Percentiles rank a stretch among this genome's conserved stretches.
Evolutionary conservation across 805 yeast species (phyloP).

Genomic region (Schwanniomyces vanrijiae): DNA sequence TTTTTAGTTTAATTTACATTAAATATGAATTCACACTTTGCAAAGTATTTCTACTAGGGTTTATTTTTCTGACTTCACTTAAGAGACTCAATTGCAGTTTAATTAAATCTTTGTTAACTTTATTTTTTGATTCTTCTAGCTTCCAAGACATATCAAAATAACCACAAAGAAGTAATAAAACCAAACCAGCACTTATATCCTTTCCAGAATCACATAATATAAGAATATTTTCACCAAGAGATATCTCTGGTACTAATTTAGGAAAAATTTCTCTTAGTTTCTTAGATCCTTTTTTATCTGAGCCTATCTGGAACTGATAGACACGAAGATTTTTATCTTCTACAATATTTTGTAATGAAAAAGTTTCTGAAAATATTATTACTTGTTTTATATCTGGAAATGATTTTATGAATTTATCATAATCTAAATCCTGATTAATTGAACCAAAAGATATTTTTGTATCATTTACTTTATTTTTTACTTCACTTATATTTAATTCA

Average conservation of each 20-base stretch:
- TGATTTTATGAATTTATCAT: constrained; percentile 2
- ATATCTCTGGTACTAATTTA: constrained; percentile 30
- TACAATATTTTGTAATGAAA: constrained; percentile 3
- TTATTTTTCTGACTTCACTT: constrained; percentile 48
- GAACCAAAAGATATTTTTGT: constrained; percentile 31
- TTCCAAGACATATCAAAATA: constrained; percentile 46
- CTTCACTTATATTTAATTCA: constrained; percentile 10
- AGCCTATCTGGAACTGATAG: constrained; percentile 18
- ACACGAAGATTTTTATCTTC: constrained; percentile 7
- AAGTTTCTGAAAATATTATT: constrained; percentile 24
- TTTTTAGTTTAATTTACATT: constrained; percentile 2
- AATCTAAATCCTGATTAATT: constrained; percentile 15
- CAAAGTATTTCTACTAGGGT: constrained; percentile 77
- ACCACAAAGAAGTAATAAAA: constrained; percentile 50
- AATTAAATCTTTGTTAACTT: constrained; percentile 50
- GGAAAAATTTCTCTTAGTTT: constrained; percentile 51
- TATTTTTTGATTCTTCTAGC: constrained; percentile 5
- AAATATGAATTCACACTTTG: constrained; percentile 60
- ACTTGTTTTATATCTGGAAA: constrained; percentile 11
- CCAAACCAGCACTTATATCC: constrained; percentile 66
- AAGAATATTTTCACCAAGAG: constrained; percentile 20
- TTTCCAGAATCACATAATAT: constrained; percentile 63
- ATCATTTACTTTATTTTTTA: constrained; percentile 10
- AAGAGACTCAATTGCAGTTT: constrained; percentile 56
- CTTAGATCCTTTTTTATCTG: constrained; percentile 67